Evolutionary conservation across 331 rosid species (phyloP).

Genomic region (Erythrophleum ivorense): DNA sequence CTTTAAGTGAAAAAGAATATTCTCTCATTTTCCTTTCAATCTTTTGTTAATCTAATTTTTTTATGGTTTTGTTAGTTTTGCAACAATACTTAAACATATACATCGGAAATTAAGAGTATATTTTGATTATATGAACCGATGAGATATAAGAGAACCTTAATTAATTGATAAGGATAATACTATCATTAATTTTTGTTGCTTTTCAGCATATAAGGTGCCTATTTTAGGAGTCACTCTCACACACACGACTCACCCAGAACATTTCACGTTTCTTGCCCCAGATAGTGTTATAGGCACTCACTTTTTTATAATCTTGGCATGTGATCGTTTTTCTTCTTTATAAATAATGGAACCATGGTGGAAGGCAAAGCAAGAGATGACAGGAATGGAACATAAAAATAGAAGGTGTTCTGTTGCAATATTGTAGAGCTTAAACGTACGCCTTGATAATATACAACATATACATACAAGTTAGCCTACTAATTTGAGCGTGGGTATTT

Average conservation of each 20-base stretch:
- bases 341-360: neutral
- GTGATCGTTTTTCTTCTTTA: neutral
- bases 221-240: neutral
- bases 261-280: too few relatives aligned
- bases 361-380: neutral
- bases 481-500: too few relatives aligned
- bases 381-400: neutral
- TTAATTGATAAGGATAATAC: neutral
- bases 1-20: too few relatives aligned
- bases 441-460: too few relatives aligned
- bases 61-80: too few relatives aligned
- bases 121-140: neutral
- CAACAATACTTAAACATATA: too few relatives aligned
- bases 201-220: too few relatives aligned
- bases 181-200: too few relatives aligned
- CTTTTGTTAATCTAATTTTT: too few relatives aligned
- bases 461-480: too few relatives aligned
- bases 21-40: too few relatives aligned
- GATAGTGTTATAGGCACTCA: too few relatives aligned
- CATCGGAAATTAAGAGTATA: neutral
- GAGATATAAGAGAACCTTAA: neutral
- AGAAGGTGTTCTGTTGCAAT: neutral
- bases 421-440: neutral
- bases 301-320: neutral
- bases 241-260: neutral